A percentile compares a stretch with the other conserved stretches of the same genome.
Evolutionary conservation across 257 asterid genomes (phyloP).

Genomic region (Solanum chmielewskii): DNA sequence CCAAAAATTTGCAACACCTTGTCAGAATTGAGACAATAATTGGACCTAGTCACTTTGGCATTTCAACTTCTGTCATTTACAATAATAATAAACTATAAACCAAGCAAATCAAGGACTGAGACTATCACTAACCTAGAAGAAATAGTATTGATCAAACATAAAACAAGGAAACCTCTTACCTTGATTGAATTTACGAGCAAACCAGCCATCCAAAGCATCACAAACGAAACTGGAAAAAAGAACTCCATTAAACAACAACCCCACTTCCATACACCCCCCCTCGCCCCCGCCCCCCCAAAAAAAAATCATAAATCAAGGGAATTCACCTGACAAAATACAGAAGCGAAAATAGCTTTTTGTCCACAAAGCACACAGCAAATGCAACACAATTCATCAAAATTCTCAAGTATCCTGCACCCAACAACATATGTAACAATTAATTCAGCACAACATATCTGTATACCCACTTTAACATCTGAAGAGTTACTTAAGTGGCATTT

Average conservation of each 20-base stretch:
- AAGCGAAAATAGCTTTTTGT: slow-evolving; percentile 70
- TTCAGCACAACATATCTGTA: neutral
- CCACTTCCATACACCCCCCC: neutral
- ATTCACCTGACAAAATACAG: slow-evolving; percentile 74
- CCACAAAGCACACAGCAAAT: slow-evolving; percentile 76
- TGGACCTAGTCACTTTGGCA: neutral
- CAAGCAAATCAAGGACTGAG: neutral
- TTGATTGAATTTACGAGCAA: slow-evolving; percentile 95
- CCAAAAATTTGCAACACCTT: neutral
- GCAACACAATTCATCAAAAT: slow-evolving; percentile 78
- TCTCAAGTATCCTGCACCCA: slow-evolving; percentile 28
- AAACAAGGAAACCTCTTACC: slow-evolving; percentile 33
- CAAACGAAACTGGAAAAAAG: slow-evolving; percentile 66
- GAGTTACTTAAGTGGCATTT: neutral
- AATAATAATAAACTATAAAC: neutral
- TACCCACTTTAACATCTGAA: neutral
- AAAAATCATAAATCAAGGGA: neutral
- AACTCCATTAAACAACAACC: neutral
- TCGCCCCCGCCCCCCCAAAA: neutral
- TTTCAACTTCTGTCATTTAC: neutral
- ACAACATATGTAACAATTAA: neutral
- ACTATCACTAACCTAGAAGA: neutral
- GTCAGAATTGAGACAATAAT: neutral
- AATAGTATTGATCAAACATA: neutral
- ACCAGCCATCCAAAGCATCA: slow-evolving; percentile 98